These are phyloP conservation scores for Lactifluus volemus DNA, from an alignment of 768 basidiomycete species.

Conservation along the genomic window DNA sequence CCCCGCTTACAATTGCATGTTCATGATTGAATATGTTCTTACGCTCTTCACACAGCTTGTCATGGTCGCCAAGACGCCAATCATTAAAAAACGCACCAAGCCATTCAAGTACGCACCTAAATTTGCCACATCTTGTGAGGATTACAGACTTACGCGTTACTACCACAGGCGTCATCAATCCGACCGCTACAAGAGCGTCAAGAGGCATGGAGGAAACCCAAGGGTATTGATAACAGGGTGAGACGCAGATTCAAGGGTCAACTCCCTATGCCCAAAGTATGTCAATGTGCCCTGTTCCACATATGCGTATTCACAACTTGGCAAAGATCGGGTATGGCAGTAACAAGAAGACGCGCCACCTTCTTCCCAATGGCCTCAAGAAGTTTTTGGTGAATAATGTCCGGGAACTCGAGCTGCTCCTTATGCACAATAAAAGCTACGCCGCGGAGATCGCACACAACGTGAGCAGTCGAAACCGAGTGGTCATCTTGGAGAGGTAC, in stretches of 20 bases:
- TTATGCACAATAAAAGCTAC: slow-evolving; percentile 97
- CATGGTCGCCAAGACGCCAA: slow-evolving; percentile 41
- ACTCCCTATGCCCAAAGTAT: slow-evolving; percentile 91
- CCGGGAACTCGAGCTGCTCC: slow-evolving; percentile 86
- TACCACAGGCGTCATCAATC: slow-evolving; percentile 86
- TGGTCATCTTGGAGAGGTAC: slow-evolving; percentile 80
- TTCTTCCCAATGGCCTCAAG: slow-evolving; percentile 93
- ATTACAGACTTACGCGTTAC: not conserved
- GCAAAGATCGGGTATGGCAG: slow-evolving; percentile 77
- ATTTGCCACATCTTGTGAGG: not conserved
- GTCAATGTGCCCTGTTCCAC: not conserved
- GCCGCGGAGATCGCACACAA: slow-evolving; percentile 96
- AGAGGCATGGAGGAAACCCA: slow-evolving; percentile 99
- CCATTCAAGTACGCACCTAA: slow-evolving; percentile 76
- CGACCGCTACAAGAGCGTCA: slow-evolving; percentile 93
- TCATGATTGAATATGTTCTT: slow-evolving; percentile 1
- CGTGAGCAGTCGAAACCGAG: slow-evolving; percentile 93
- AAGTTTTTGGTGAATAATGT: slow-evolving; percentile 93
- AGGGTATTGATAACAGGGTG: slow-evolving; percentile 99
- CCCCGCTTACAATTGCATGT: not conserved
- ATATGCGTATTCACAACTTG: not conserved
- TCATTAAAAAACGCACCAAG: slow-evolving; percentile 97
- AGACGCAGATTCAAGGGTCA: slow-evolving; percentile 94
- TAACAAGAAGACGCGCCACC: slow-evolving; percentile 93
- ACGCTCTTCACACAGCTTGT: slow-evolving; percentile 5